Evolutionary conservation across 441 rosid species (phyloP), one percentile per base, ranked within the genome.

Genomic region (Bocquillonia castaneifolia): DNA sequence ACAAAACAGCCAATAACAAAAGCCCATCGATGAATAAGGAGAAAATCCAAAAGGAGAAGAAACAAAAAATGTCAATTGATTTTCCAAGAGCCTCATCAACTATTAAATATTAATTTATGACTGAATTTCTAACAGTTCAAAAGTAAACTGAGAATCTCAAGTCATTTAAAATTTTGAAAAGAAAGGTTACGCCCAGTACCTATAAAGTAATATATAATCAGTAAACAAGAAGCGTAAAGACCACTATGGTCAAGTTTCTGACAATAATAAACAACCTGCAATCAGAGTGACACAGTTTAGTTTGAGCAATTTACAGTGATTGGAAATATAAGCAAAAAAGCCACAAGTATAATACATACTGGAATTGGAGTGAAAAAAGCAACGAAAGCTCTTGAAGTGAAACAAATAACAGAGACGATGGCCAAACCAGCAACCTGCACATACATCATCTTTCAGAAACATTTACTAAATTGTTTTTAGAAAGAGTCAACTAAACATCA

Each of bases 361-460:
- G 93, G 89, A 74, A 81, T 74, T 42, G 78, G 84, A 74, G 91
- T 76, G 34, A 80, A 75, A 74, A 86, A 74, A 44, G 84, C 85
- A 60, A 88, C 72, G 10, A 79, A 63, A 59, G 93, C 79, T 54
- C 90, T 81, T 32, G 84, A 65, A 31, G 85, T 81, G 76, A 88
- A 88, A 77, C 93, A 84, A 34, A 83, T 6, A 74, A 83, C 79
- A 55, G 85, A 84, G 51, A 86, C 85, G 62, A 76, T 63, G 42
- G 93, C 85, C 81, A 88, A 68, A 18, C 91, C 88, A n/a, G 86
- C 86, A 26, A 88, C 83, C 91, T 88, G 83, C 78, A 74, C 23
- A 52, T 53, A 31, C 64, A 67, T 50, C 26, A 53, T 44, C 56
- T 53, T 39, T 66, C 36, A 64, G 26, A 58, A 47, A 39, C 36